A percentile compares a stretch with the other conserved stretches of the same genome.
phyloP scores from a whole-genome alignment of 2,329 filamentous ascomycete genomes.

The Alternaria alternata region DNA sequence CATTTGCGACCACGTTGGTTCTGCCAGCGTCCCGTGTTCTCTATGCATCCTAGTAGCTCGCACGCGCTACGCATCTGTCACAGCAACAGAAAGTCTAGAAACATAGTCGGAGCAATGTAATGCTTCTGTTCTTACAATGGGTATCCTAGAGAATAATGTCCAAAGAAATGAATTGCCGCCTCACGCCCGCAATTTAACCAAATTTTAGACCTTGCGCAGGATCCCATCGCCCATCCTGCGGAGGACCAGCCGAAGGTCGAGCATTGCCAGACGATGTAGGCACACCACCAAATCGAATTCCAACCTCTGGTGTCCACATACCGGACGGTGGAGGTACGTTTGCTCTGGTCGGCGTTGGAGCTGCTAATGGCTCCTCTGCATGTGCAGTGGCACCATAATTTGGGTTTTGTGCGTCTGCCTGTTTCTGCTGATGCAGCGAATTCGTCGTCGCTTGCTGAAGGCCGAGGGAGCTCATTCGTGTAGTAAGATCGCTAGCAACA shows the following conservation, averaged over 20 bases:
- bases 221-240: conserved; percentile 52
- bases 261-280: conserved; percentile 41
- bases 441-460: conserved; percentile 56
- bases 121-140: conserved; percentile 3
- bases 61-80: not conserved
- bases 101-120: not conserved
- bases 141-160: conserved; percentile 1
- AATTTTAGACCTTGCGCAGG: conserved; percentile 51
- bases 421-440: conserved; percentile 55
- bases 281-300: conserved; percentile 74
- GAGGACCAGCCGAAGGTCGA: conserved; percentile 44
- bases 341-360: conserved; percentile 52
- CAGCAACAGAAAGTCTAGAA: not conserved
- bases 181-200: conserved; percentile 32
- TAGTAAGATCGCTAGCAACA: conserved; percentile 61
- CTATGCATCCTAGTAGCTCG: not conserved
- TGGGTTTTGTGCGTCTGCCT: conserved; percentile 64
- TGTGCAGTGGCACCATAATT: conserved; percentile 60
- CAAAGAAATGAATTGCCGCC: not conserved
- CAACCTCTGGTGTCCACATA: conserved; percentile 82
- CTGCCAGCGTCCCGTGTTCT: not conserved
- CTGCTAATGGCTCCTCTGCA: conserved; percentile 65
- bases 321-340: conserved; percentile 53
- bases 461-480: conserved; percentile 66
- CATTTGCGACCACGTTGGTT: not conserved